Evolutionary conservation across 176 grass and related monocot species (phyloP), one percentile per base, ranked within the genome.

Genomic region (Bothriochloa decipiens): DNA sequence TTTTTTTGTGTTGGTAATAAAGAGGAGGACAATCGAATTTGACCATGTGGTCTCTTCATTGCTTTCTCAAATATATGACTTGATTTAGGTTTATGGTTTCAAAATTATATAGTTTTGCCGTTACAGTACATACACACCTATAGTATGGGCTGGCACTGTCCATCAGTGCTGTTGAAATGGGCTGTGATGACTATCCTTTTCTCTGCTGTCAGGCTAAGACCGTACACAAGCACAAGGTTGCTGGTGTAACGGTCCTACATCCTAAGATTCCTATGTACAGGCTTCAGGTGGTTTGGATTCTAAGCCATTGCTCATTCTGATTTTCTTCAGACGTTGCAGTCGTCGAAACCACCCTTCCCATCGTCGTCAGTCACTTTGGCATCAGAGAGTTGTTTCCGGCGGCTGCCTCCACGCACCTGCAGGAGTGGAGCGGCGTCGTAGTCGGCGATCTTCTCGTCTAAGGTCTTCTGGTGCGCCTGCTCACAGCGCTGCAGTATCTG

Each of bases 401-500:
- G 68, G 40, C 89, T 90, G 39, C 84, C 87, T 8, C 74, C 74
- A 29, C 33, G 17, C 26, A 7, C 13, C 67, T 63, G 63, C 7
- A 97, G 82, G 37, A 97, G 83, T 5, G 94, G 94, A 16, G 82
- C 72, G 0, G 13, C 86, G 20, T 94, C 90, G 10, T 81, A 70
- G 46, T 94, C 86, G 1, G 33, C 46, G 1, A 61, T 18, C 18
- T 70, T 87, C 32, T 86, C 78, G 50, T 88, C 78, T 3, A 28
- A 4, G 1, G n/a, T 33, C 6, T 76, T 65, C 45, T 74, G 81
- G 43, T 86, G 75, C 1, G 27, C 39, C 65, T 88, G 72, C 72
- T 97, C 86, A 27, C 82, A 92, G 17, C 82, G 71, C 47, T 91
- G 76, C 77, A 97, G 77, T 12, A 97, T 76, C 70, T 91, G 75